Base-by-base conservation (phyloP, 164 flowering plant genomes). In the Buxus sempervirens region DNA sequence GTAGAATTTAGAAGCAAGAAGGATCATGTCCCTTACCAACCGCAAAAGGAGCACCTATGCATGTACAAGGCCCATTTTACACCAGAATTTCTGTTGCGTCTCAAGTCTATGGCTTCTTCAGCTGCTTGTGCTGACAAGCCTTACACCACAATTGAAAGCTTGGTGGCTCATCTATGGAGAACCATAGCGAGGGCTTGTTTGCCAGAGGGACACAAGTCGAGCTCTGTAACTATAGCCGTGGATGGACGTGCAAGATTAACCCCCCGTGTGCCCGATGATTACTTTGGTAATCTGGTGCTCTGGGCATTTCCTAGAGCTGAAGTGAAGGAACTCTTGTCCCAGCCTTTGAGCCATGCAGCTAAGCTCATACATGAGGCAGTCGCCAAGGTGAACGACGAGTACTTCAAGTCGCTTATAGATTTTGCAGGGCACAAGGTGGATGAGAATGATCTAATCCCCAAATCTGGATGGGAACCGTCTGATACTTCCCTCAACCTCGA, bases 91-190 rank as follows among this genome's bases (percentile, higher is more conserved):
- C 69, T 73, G 6, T 38, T 71, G 16, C 58, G 55, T 57, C 75
- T 77, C 73, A 74, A 75, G 61, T 51, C 72, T 0, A 68, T 20
- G 64, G 72, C 75, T 23, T 77, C 72, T 9, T 56, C 60, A 3
- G n/a, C 22, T 19, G 28, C 69, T 21, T 28, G 42, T 7, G 38
- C 9, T 28, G 58, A 58, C 12, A 71, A 58, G 59, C 76, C 73
- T 1, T 76, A 66, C 45, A 78, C 69, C 70, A 78, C 82, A 0
- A 76, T 81, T 56, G 73, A 76, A 69, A 65, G 76, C 62, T 69
- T 80, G 23, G 60, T 75, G 16, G 79, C 79, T 9, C 83, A 80
- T 63, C 76, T 80, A 3, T 77, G 81, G 83, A 64, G 79, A 60
- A 65, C 63, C 22, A 63, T 80, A 22, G 77, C 83, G 0, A 64